These are phyloP conservation scores for Ephemerocybe angulata DNA, from an alignment of 768 basidiomycete genomes.

Conservation along the genomic window DNA sequence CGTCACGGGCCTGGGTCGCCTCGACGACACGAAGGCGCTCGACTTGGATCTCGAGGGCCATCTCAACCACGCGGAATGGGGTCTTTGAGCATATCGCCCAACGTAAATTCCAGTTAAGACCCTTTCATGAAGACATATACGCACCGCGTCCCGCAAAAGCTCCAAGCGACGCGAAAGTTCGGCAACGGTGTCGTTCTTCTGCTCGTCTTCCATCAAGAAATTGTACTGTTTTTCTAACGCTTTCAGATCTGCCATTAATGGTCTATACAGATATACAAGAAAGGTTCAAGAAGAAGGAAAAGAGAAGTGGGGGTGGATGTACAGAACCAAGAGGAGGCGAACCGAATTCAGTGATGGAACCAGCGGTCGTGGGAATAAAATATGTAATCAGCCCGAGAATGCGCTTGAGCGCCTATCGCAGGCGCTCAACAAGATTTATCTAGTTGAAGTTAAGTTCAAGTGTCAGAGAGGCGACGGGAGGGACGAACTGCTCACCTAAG, in stretches of 20 bases:
- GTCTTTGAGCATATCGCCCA: conserved; percentile 27
- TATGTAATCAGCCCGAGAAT: too few species aligned
- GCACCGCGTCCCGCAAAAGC: neutral
- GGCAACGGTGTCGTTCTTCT: neutral
- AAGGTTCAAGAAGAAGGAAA: neutral
- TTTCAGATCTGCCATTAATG: neutral
- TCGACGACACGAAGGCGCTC: conserved; percentile 53
- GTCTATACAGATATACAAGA: neutral
- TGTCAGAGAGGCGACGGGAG: too few species aligned
- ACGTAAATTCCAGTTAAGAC: neutral
- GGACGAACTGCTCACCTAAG: neutral
- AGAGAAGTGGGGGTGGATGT: neutral
- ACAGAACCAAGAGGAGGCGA: too few species aligned
- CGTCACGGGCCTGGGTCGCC: conserved; percentile 61
- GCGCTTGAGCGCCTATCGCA: too few species aligned
- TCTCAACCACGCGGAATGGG: conserved; percentile 45
- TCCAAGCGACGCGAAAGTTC: neutral
- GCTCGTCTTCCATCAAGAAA: neutral
- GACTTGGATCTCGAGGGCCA: conserved; percentile 52
- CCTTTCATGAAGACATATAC: neutral
- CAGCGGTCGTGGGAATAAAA: too few species aligned
- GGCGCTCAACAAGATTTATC: too few species aligned
- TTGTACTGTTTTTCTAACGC: neutral
- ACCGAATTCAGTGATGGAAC: too few species aligned
- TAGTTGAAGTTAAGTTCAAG: too few species aligned